Evolutionary conservation across 2,329 filamentous ascomycete species (phyloP).

Genomic region (Colletotrichum melonis): DNA sequence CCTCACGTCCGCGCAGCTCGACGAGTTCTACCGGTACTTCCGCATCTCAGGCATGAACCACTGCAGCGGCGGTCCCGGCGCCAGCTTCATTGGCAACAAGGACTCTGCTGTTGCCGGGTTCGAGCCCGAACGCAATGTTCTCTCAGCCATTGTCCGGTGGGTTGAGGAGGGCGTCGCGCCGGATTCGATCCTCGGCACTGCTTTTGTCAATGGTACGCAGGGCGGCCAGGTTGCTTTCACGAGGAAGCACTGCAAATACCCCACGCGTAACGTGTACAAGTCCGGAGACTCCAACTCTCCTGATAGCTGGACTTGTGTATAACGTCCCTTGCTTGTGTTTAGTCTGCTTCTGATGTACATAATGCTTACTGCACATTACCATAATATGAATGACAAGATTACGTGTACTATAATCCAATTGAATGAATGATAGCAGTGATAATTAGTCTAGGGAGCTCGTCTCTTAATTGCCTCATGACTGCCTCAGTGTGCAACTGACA

Average conservation of each 20-base stretch:
- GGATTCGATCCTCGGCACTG: slow-evolving; percentile 47
- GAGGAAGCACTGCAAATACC: slow-evolving; percentile 49
- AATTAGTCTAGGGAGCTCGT: too few relatives aligned
- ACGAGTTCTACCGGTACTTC: slow-evolving; percentile 48
- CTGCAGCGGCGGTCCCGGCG: slow-evolving; percentile 44
- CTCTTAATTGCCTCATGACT: too few relatives aligned
- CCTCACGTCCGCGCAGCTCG: slow-evolving; percentile 46
- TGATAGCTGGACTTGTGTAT: slow-evolving; percentile 37
- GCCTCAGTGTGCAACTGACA: too few relatives aligned
- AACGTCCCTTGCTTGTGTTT: not conserved
- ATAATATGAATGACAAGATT: not conserved
- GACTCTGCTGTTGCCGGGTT: slow-evolving; percentile 38
- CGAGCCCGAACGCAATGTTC: slow-evolving; percentile 44
- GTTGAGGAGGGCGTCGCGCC: slow-evolving; percentile 45
- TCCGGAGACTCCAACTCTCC: slow-evolving; percentile 28
- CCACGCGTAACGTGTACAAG: slow-evolving; percentile 45
- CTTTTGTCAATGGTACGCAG: slow-evolving; percentile 42
- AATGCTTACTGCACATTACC: not conserved
- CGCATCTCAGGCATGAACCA: slow-evolving; percentile 47
- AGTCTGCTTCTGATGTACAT: not conserved
- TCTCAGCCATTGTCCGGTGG: slow-evolving; percentile 42
- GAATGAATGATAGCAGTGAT: too few relatives aligned
- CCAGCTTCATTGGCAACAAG: slow-evolving; percentile 43
- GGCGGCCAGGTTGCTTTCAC: slow-evolving; percentile 42
- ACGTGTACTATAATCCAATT: not conserved